Percentiles rank a stretch among this genome's conserved stretches.
These are phyloP conservation scores for Cladophialophora immunda DNA, from an alignment of 2,329 filamentous ascomycete species.

Conservation along the genomic window DNA sequence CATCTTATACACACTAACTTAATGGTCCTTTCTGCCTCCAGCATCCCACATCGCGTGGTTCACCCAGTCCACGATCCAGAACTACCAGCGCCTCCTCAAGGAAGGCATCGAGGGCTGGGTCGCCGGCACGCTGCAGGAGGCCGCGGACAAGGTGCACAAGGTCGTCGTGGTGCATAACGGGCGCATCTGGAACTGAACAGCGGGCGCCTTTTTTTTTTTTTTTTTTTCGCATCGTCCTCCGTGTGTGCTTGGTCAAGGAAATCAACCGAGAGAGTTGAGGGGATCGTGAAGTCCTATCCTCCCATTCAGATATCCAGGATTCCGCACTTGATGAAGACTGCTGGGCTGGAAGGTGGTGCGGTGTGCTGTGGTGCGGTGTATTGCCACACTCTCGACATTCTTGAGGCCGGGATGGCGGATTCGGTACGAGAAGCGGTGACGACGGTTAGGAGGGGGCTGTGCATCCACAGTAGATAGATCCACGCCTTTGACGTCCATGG, in stretches of 20 bases:
- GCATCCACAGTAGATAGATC: too few species aligned
- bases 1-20: not conserved
- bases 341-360: not conserved
- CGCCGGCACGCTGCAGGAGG: constrained; percentile 31
- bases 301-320: too few species aligned
- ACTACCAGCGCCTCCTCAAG: constrained; percentile 55
- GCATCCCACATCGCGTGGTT: constrained; percentile 64
- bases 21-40: constrained; percentile 5
- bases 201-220: too few species aligned
- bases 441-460: not conserved
- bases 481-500: too few species aligned
- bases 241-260: too few species aligned
- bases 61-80: constrained; percentile 57
- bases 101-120: constrained; percentile 55
- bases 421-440: not conserved
- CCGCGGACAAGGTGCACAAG: constrained; percentile 25
- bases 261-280: too few species aligned
- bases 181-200: constrained; percentile 33
- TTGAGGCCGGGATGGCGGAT: too few species aligned
- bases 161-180: constrained; percentile 37
- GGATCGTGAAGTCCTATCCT: too few species aligned
- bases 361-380: not conserved
- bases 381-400: not conserved
- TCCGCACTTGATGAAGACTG: not conserved
- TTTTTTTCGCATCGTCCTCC: too few species aligned